A percentile compares a stretch with the other conserved stretches of the same genome.
Evolutionary conservation across 208 protist species (phyloP).

Genomic region (Strigomonas galati): DNA sequence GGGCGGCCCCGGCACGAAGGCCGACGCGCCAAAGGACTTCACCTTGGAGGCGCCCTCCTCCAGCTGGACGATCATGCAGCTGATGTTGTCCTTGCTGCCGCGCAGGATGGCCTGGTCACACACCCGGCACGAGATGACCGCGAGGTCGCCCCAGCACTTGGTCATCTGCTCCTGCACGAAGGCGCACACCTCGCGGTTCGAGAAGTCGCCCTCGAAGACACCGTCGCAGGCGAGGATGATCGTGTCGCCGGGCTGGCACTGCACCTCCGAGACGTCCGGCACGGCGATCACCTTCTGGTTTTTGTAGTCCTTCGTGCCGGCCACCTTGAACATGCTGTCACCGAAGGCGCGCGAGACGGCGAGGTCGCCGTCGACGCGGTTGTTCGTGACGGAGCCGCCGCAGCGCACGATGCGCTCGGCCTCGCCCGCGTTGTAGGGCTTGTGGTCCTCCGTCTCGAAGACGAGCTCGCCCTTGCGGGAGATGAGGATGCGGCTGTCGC

Average conservation of each 20-base stretch:
- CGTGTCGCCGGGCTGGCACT: conserved; percentile 68
- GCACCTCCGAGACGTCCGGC: conserved; percentile 68
- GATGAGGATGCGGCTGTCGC: conserved; percentile 88
- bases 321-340: conserved; percentile 89
- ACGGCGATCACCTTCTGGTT: conserved; percentile 88
- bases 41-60: conserved; percentile 57
- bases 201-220: conserved; percentile 89
- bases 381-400: conserved; percentile 82
- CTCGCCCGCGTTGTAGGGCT: conserved; percentile 72
- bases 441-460: conserved; percentile 90
- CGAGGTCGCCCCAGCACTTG: conserved; percentile 64
- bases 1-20: conserved; percentile 76
- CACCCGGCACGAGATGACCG: conserved; percentile 71
- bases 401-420: conserved; percentile 77
- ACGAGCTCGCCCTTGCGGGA: conserved; percentile 52
- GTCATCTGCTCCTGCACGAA: conserved; percentile 69
- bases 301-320: conserved; percentile 49
- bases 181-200: conserved; percentile 73
- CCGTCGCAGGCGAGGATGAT: conserved; percentile 89
- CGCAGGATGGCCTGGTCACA: conserved; percentile 87
- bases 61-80: conserved; percentile 78
- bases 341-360: conserved; percentile 93
- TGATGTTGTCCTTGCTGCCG: conserved; percentile 92
- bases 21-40: conserved; percentile 36
- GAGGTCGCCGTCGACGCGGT: conserved; percentile 91